These are phyloP conservation scores for Chenopodium berlandieri DNA, from an alignment of 148 eudicot species.

Conservation along the genomic window DNA sequence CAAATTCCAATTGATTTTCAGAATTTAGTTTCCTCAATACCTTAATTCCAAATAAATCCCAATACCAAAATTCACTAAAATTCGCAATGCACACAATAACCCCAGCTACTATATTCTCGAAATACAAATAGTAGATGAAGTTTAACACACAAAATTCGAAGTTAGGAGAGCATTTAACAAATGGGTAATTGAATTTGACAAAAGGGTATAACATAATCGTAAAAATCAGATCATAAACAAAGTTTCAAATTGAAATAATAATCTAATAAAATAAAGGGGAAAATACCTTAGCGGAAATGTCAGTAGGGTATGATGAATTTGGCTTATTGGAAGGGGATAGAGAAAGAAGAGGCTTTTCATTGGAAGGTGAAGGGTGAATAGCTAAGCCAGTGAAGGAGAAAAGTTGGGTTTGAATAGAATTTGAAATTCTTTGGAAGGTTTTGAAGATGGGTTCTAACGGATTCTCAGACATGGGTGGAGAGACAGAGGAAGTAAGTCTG, in stretches of 20 bases:
- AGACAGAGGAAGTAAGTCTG: not conserved
- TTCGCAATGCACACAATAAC: too few species aligned
- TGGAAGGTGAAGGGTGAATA: constrained; percentile 26
- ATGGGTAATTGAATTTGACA: not conserved
- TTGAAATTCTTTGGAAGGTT: constrained; percentile 47
- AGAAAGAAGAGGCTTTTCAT: constrained; percentile 26
- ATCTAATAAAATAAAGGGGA: too few species aligned
- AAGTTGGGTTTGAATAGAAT: constrained; percentile 52
- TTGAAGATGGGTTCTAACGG: constrained; percentile 47
- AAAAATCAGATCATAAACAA: not conserved
- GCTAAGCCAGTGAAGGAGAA: constrained; percentile 33
- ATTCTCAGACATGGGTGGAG: constrained; percentile 50
- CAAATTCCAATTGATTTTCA: not conserved
- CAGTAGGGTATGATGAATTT: constrained; percentile 7
- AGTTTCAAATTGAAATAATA: not conserved
- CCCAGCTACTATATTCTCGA: not conserved
- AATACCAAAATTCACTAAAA: not conserved
- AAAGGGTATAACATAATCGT: not conserved
- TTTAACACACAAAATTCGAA: not conserved
- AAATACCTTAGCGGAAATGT: constrained; percentile 14
- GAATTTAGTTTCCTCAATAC: not conserved
- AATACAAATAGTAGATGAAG: not conserved
- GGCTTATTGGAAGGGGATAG: constrained; percentile 12
- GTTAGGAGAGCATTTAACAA: constrained; percentile 1
- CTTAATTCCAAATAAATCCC: not conserved